Percentiles rank a stretch among this genome's conserved stretches.
phyloP scores from a whole-genome alignment of 2,329 filamentous ascomycete species.

The Aspergillus sp. region DNA sequence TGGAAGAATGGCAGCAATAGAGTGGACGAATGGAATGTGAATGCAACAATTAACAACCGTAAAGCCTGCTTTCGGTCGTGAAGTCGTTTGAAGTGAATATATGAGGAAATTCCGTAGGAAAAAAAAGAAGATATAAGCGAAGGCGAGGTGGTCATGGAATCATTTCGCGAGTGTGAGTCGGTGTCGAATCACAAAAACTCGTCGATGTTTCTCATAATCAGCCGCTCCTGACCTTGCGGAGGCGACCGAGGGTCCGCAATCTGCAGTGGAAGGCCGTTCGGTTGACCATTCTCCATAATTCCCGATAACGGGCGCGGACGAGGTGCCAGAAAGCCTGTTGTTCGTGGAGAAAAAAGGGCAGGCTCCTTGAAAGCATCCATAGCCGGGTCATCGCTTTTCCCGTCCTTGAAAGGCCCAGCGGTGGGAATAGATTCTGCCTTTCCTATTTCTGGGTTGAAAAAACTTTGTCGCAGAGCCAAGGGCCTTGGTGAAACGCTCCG shows the following conservation, averaged over 20 bases:
- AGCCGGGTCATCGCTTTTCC: conserved; percentile 43
- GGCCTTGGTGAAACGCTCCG: conserved; percentile 42
- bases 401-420: conserved; percentile 28
- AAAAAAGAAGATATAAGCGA: conserved; percentile 21
- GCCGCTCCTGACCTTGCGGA: conserved; percentile 40
- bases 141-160: conserved; percentile 34
- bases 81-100: conserved; percentile 32
- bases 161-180: conserved; percentile 30
- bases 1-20: conserved; percentile 17
- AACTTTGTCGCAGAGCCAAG: conserved; percentile 42
- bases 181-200: conserved; percentile 45
- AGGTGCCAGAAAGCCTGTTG: conserved; percentile 48
- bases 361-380: conserved; percentile 42
- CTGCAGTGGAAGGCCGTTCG: conserved; percentile 23
- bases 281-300: conserved; percentile 20
- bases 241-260: conserved; percentile 47
- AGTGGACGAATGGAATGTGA: conserved; percentile 19
- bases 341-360: conserved; percentile 51
- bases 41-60: conserved; percentile 33
- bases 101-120: conserved; percentile 13
- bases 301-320: conserved; percentile 41
- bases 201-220: conserved; percentile 52
- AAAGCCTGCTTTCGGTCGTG: conserved; percentile 51
- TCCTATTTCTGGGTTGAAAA: conserved; percentile 16
- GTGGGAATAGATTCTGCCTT: conserved; percentile 24